A percentile compares a stretch with the other conserved stretches of the same genome.
These are phyloP conservation scores for Xerophyta viscosa DNA, from an alignment of 106 monocot genomes.

Conservation along the genomic window DNA sequence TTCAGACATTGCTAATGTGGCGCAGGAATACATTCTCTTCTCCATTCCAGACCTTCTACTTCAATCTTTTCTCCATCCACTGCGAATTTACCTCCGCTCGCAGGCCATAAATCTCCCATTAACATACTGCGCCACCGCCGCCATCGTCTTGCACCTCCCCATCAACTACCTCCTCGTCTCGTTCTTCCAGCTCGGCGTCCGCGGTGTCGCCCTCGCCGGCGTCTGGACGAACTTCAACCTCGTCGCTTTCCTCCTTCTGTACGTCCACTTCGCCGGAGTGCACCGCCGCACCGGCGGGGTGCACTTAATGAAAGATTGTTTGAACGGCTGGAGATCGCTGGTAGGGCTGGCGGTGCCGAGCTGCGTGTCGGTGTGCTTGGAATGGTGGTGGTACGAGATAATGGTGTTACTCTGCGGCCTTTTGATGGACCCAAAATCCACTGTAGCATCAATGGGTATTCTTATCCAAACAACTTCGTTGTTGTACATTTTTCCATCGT, in stretches of 20 bases:
- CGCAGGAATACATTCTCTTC: constrained; percentile 48
- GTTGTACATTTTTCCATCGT: constrained; percentile 60
- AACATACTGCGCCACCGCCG: constrained; percentile 43
- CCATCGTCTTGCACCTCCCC: constrained; percentile 54
- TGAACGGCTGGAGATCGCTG: constrained; percentile 45
- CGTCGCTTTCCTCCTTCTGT: constrained; percentile 33
- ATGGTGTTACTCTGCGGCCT: constrained; percentile 81
- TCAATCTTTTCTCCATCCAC: constrained; percentile 65
- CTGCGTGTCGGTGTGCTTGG: constrained; percentile 84
- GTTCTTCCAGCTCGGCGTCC: constrained; percentile 44
- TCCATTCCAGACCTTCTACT: constrained; percentile 67
- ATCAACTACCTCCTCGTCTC: constrained; percentile 68
- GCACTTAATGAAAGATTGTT: constrained; percentile 20
- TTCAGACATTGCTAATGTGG: constrained; percentile 31
- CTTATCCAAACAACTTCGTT: constrained; percentile 49
- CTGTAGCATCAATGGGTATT: constrained; percentile 58
- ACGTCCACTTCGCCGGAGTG: constrained; percentile 49
- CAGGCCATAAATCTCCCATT: constrained; percentile 71
- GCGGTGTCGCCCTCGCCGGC: constrained; percentile 58
- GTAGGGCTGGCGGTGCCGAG: constrained; percentile 70
- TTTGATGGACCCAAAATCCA: constrained; percentile 38
- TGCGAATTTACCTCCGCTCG: constrained; percentile 67
- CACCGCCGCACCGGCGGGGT: constrained; percentile 32
- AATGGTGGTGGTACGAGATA: constrained; percentile 99
- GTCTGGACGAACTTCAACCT: constrained; percentile 58